Evolutionary conservation across 2,329 filamentous ascomycete species (phyloP).

Genomic region (Penicillium fuscoglaucum): DNA sequence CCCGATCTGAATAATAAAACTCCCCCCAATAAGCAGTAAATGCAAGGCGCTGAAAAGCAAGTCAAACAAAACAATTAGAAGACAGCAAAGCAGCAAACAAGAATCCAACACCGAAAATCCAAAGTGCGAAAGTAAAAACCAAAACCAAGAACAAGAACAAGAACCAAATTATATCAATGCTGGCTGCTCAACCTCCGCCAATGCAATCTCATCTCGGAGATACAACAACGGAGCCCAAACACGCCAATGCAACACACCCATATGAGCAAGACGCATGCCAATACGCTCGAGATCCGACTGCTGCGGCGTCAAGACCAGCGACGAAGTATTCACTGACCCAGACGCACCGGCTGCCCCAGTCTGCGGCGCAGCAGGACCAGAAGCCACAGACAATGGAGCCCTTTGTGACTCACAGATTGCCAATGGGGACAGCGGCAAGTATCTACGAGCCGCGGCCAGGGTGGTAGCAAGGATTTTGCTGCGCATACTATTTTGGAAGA

Average conservation of each 20-base stretch:
- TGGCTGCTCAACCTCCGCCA: slow-evolving; percentile 10
- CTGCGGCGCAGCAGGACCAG: slow-evolving; percentile 10
- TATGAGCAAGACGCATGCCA: slow-evolving; percentile 75
- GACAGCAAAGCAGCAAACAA: not conserved
- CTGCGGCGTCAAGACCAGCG: slow-evolving; percentile 23
- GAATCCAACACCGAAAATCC: not conserved
- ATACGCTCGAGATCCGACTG: slow-evolving; percentile 51
- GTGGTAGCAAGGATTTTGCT: slow-evolving; percentile 37
- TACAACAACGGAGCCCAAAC: slow-evolving; percentile 82
- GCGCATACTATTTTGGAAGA: slow-evolving; percentile 37
- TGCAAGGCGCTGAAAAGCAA: slow-evolving; percentile 24
- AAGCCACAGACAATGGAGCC: slow-evolving; percentile 19
- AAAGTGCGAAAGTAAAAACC: not conserved
- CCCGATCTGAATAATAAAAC: not conserved
- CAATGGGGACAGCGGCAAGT: slow-evolving; percentile 44
- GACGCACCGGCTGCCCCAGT: slow-evolving; percentile 1
- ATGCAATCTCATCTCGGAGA: slow-evolving; percentile 30
- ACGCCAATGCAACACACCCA: slow-evolving; percentile 84
- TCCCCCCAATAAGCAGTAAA: slow-evolving; percentile 3
- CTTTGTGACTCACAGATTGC: slow-evolving; percentile 48
- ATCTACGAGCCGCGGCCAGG: slow-evolving; percentile 35
- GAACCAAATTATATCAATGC: slow-evolving; percentile 16
- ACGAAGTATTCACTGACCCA: not conserved
- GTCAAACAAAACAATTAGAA: slow-evolving; percentile 10
- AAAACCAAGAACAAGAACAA: not conserved